Evolutionary conservation across 148 eudicot species (phyloP).

Genomic region (Diospyros kaki): DNA sequence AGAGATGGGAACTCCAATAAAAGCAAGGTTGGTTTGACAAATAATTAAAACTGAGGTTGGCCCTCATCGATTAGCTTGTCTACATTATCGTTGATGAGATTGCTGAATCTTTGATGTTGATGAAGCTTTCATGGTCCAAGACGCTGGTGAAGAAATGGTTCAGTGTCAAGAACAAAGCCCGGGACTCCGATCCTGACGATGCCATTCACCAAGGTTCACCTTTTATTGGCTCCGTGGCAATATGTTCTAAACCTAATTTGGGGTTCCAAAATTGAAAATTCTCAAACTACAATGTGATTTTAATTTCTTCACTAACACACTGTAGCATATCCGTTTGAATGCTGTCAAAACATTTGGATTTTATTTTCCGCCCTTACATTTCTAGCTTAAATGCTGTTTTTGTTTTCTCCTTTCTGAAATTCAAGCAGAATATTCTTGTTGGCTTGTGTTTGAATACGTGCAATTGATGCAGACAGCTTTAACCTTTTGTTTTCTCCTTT

Average conservation of each 20-base stretch:
- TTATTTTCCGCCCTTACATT: conserved; percentile 13
- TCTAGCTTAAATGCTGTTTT: conserved; percentile 22
- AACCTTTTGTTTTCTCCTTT: conserved; percentile 28
- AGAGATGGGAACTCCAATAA: conserved; percentile 78
- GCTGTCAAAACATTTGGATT: conserved; percentile 30
- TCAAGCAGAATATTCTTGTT: conserved; percentile 6
- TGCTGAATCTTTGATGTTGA: conserved; percentile 31
- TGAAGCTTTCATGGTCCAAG: conserved; percentile 92
- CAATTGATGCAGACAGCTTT: conserved; percentile 28
- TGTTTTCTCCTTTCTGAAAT: conserved; percentile 19
- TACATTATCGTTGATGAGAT: conserved; percentile 7
- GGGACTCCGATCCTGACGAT: conserved; percentile 84
- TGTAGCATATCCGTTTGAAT: conserved; percentile 28
- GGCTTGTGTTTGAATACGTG: conserved; percentile 27
- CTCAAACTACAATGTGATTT: conserved; percentile 9
- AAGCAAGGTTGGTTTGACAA: conserved; percentile 67
- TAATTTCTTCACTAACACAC: conserved; percentile 6
- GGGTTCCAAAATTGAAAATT: conserved; percentile 10
- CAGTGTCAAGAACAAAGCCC: conserved; percentile 74
- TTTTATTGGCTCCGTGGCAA: not conserved
- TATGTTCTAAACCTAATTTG: not conserved
- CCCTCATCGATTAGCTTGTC: conserved; percentile 6
- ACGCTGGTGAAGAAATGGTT: conserved; percentile 94
- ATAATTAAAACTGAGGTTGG: not conserved
- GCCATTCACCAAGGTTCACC: conserved; percentile 46